A percentile compares a stretch with the other conserved stretches of the same genome.
Conservation (phyloP, 1,284 basidiomycete species). For the Ustilago bromivora region DNA sequence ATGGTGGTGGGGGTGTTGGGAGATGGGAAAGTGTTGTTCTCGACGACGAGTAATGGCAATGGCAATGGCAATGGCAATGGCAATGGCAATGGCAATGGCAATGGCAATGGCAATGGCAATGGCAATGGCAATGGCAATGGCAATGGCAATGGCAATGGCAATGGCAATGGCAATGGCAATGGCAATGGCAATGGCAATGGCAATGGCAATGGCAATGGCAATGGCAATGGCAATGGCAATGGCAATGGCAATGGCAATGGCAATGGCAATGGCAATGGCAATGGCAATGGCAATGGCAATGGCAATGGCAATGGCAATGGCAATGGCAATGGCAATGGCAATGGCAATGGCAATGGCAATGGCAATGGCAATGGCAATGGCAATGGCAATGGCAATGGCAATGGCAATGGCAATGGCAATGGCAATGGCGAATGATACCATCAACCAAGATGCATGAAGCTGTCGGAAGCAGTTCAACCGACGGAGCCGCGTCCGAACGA, state of each 20-base stretch:
- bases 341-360: no score
- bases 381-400: not conserved
- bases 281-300: not conserved
- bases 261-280: not conserved
- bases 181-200: no score
- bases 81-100: no score
- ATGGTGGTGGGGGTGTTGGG: constrained; percentile 9
- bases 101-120: no score
- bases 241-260: no score
- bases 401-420: not conserved
- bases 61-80: no score
- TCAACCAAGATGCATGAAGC: constrained; percentile 13
- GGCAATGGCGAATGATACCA: not conserved
- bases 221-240: no score
- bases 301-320: no score
- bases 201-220: no score
- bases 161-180: not conserved
- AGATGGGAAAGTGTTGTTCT: constrained; percentile 22
- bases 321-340: no score
- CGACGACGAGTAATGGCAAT: not conserved
- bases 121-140: no score
- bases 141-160: not conserved
- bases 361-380: no score
- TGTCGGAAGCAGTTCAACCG: constrained; percentile 42
- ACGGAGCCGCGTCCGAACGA: constrained; percentile 21